Evolutionary conservation across 768 basidiomycete genomes (phyloP), one percentile per base, ranked within the genome.

Genomic region (Agaricus subrufescens): DNA sequence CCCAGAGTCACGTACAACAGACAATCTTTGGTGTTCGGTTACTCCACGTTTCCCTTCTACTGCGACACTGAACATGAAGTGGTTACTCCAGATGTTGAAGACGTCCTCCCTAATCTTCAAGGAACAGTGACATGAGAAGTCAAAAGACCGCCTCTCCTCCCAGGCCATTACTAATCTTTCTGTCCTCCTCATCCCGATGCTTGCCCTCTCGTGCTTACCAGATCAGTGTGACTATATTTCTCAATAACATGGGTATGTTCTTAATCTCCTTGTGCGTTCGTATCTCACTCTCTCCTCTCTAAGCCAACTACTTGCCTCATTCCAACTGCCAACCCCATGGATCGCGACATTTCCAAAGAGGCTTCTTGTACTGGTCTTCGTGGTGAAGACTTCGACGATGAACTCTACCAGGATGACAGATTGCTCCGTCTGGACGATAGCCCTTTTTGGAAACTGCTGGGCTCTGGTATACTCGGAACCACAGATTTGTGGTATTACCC

Each of bases 191-290:
- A 71, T 90, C 14, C 25, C 69, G 27, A 81, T 97, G 56, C 69
- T 97, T 52, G 70, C 70, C 38, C 80, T 97, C 96, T 96, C 69
- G 82, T 91, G 50, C 83, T 85, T 95, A 91, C 66, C 94, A 95
- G 3, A 81, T 96, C 31, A 80, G 82, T 51, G 80, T 85, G 9
- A 90, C 87, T 61, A 78, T 83, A 4, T n/a, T n/a, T n/a, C 71
- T 88, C 61, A 93, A 92, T 68, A 72, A 69, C 2, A 87, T 72
- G 1, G 73, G 73, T 66, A 15, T 26, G 60, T 61, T 27, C 10
- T 58, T 56, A 43, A n/a, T n/a, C n/a, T n/a, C 37, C n/a, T 51
- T 52, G 47, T 50, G 54, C 52, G 30, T n/a, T 14, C 25, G 6
- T 39, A 52, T 19, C n/a, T 8, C 25, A 44, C 51, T 9, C 34